Evolutionary conservation across 768 basidiomycete species (phyloP).

Genomic region (Boletus rubroflammeus): DNA sequence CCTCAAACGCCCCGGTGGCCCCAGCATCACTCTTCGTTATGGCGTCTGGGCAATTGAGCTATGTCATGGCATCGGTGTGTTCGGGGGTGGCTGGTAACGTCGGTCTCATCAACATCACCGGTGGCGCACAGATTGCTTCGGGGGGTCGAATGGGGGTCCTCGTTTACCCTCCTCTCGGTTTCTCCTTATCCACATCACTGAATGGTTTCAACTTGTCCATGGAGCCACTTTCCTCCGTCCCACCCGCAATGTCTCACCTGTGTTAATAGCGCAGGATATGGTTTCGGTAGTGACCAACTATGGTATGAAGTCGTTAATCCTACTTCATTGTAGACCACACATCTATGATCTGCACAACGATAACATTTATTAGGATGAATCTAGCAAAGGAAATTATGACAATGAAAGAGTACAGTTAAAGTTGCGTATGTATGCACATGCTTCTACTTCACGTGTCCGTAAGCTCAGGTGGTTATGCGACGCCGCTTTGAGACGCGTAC

Average conservation of each 20-base stretch:
- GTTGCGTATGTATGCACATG: constrained; percentile 22
- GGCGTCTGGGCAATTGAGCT: too few species aligned
- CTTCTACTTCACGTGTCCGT: constrained; percentile 19
- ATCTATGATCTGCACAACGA: constrained; percentile 19
- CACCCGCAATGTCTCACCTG: constrained; percentile 1
- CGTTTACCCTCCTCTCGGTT: neutral
- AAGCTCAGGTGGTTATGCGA: constrained; percentile 23
- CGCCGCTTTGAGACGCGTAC: constrained; percentile 29
- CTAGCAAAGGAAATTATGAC: constrained; percentile 28
- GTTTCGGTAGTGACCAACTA: neutral
- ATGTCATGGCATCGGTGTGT: neutral
- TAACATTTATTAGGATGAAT: constrained; percentile 25
- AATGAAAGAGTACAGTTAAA: constrained; percentile 26
- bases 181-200: neutral
- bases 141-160: neutral
- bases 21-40: neutral
- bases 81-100: neutral
- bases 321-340: neutral
- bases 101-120: neutral
- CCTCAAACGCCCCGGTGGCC: neutral
- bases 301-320: neutral
- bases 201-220: constrained; percentile 4
- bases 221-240: neutral
- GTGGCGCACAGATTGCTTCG: neutral
- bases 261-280: neutral